These are phyloP conservation scores for Penicillium waksmanii DNA, from an alignment of 495 filamentous ascomycete genomes.

Conservation along the genomic window DNA sequence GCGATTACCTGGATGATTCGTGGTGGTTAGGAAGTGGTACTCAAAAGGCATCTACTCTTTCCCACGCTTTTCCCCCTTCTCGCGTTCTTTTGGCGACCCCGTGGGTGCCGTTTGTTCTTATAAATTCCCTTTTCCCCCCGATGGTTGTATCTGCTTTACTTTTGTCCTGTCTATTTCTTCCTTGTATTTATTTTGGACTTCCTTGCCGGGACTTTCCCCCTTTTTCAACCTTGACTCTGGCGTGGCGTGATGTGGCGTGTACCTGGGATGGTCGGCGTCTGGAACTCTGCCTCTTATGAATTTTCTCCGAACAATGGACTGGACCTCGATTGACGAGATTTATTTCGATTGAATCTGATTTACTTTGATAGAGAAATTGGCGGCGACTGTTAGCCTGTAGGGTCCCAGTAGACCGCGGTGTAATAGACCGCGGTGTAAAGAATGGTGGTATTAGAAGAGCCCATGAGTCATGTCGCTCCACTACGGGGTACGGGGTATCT, in stretches of 20 bases:
- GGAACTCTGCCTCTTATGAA: slow-evolving; percentile 5
- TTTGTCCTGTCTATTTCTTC: slow-evolving; percentile 8
- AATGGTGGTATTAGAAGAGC: too few relatives aligned
- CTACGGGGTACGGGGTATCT: too few relatives aligned
- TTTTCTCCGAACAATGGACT: slow-evolving; percentile 1
- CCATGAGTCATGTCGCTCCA: too few relatives aligned
- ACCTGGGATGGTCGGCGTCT: slow-evolving; percentile 20
- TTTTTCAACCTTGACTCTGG: neutral
- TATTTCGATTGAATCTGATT: neutral
- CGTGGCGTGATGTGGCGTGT: slow-evolving; percentile 11
- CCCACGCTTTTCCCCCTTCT: neutral
- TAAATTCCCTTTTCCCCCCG: slow-evolving; percentile 11
- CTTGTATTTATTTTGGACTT: slow-evolving; percentile 22
- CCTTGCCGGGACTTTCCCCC: neutral
- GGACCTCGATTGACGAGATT: neutral
- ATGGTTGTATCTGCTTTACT: slow-evolving; percentile 13
- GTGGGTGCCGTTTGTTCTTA: slow-evolving; percentile 20
- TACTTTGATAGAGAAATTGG: neutral
- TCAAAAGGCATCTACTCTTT: neutral
- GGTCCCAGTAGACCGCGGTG: too few relatives aligned
- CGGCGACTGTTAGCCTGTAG: too few relatives aligned
- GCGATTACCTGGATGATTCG: slow-evolving; percentile 49
- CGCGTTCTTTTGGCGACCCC: slow-evolving; percentile 12
- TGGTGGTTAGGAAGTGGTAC: slow-evolving; percentile 27
- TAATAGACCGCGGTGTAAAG: too few relatives aligned